Base-by-base conservation (phyloP, 306 rosid species). In the Inga leiocalycina region DNA sequence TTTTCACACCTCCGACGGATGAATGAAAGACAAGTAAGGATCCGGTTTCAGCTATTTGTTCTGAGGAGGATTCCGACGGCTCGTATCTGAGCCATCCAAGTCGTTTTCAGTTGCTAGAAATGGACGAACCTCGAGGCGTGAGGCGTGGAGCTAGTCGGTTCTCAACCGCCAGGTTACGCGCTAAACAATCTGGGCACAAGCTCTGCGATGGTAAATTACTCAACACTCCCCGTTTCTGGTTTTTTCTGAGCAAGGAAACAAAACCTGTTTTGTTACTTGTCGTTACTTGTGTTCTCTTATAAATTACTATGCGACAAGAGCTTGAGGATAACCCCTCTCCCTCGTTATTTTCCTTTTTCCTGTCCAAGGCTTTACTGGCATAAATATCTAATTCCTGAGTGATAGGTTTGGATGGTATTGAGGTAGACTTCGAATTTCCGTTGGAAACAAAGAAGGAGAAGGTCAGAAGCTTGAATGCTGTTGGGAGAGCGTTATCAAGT, bases 381-480 rank as follows among this genome's bases (percentile, higher is more conserved):
- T 48, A 65, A 81, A 65, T 64, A 74, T 82, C 66, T 75, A 19
- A 57, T 30, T 68, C 69, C 56, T 82, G 80, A 43, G 74, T 15
- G 20, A 71, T 79, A 82, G 86, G 70, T 82, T 54, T 79, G 45
- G 59, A 67, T 72, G 85, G 52, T 75, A 65, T 8, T 69, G 56
- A 72, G 59, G 91, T 79, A 76, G 79, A 84, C 84, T 79, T 39
- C 17, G 84, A 79, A 72, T 78, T 75, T 61, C 81, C 83, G 73
- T 91, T 80, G 83, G 86, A 89, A 86, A 86, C 92, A 41, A 94
- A 84, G 89, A 92, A 87, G 80, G 98, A 82, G 67, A 90, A 91
- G 81, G 83, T 91, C 7, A 87, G 91, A 87, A 89, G 88, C 64
- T 85, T 91, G 88, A 89, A 91, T 84, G 82, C 88, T 44, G 93